Percentiles rank a stretch among this genome's conserved stretches.
phyloP scores from a whole-genome alignment of 768 basidiomycete species.

The Nidula microcarpa region DNA sequence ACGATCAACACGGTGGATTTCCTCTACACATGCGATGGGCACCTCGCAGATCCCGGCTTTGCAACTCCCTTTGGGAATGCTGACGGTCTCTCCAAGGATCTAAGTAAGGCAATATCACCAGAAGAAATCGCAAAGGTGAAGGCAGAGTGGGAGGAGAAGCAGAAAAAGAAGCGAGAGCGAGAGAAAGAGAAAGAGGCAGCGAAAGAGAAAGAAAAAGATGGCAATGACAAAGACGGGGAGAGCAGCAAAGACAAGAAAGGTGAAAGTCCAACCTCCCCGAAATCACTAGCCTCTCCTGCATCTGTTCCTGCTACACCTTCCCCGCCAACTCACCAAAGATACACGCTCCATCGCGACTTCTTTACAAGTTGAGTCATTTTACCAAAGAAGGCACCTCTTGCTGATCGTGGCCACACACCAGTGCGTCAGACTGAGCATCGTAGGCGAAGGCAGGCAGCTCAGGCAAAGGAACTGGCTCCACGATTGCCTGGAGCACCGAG shows the following conservation, averaged over 20 bases:
- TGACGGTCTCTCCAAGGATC: slow-evolving; percentile 32
- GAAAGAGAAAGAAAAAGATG: slow-evolving; percentile 29
- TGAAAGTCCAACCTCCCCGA: slow-evolving; percentile 18
- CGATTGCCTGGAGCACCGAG: slow-evolving; percentile 64
- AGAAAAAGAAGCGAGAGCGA: slow-evolving; percentile 56
- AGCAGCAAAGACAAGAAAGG: slow-evolving; percentile 18
- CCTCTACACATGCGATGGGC: slow-evolving; percentile 78
- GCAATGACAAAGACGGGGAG: slow-evolving; percentile 9
- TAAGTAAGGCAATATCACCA: slow-evolving; percentile 40
- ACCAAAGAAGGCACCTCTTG: not conserved
- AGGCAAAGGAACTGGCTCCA: slow-evolving; percentile 68
- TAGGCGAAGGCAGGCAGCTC: slow-evolving; percentile 60
- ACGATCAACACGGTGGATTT: slow-evolving; percentile 84
- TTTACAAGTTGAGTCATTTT: slow-evolving; percentile 47
- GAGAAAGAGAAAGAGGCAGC: slow-evolving; percentile 47
- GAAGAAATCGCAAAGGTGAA: slow-evolving; percentile 80
- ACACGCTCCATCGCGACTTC: slow-evolving; percentile 77
- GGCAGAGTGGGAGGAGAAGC: slow-evolving; percentile 76
- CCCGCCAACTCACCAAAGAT: slow-evolving; percentile 60
- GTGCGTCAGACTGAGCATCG: slow-evolving; percentile 79
- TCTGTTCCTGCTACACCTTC: slow-evolving; percentile 19
- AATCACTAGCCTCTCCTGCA: slow-evolving; percentile 21
- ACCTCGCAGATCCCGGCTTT: slow-evolving; percentile 80
- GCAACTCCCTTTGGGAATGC: slow-evolving; percentile 31
- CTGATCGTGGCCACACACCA: slow-evolving; percentile 13